Evolutionary conservation across 2,329 filamentous ascomycete species (phyloP), one percentile per base, ranked within the genome.

Genomic region (Trichoderma hamatum): DNA sequence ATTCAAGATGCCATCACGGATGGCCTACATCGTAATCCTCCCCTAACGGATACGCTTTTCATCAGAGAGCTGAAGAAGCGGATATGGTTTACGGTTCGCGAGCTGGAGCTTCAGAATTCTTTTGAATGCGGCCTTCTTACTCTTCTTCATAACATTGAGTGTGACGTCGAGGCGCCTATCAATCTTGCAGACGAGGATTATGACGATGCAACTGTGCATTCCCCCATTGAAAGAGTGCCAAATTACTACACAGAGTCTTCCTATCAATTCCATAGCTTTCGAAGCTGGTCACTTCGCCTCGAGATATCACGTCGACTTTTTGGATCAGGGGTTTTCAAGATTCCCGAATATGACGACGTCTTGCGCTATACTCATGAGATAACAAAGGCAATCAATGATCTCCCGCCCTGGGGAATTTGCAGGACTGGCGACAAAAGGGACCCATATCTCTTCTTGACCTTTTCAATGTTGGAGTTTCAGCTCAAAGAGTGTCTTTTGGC

Each of bases 1-100:
- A 28, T 66, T 0, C 63, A 66, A n/a, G 63, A 66, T 16, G 63
- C 63, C 1, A 49, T 66, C 10, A 58, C 56, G 28, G 63, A 66
- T 34, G 63, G 63, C 1, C 28, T 66, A 5, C 54, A 66, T 34
- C 52, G 63, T 13, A 56, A 58, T 14, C 51, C 51, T 26, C 30
- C 63, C 9, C 24, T 34, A 24, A 30, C 52, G 5, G 63, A 66
- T 13, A 30, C 34, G 3, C 46, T 58, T 3, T 66, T 66, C n/a
- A 58, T 66, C 24, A 66, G 63, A 16, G 63, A 66, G 52, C 34
- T 58, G 63, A 66, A 66, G 63, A 56, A 43, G 30, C 63, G 63
- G 52, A 56, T 66, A 1, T 66, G 63, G 63, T 58, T 49, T 39
- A 66, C 63, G 3, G 26, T 66, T 34, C 63, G 63, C n/a, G 63